A percentile compares a stretch with the other conserved stretches of the same genome.
These are phyloP conservation scores for Trichoderma oligosporum DNA, from an alignment of 2,329 filamentous ascomycete species.

Conservation along the genomic window DNA sequence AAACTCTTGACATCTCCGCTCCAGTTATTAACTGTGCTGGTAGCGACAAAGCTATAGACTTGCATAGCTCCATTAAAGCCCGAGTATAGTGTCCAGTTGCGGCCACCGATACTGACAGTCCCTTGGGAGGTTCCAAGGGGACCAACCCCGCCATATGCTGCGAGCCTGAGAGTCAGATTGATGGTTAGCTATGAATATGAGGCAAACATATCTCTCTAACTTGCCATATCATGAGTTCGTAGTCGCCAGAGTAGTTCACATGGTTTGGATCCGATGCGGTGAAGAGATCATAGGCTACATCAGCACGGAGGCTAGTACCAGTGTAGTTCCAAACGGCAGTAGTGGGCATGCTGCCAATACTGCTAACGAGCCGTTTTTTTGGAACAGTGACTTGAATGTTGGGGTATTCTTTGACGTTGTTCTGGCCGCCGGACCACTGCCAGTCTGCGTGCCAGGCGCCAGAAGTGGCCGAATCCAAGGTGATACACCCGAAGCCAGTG, in stretches of 20 bases:
- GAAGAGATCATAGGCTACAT: slow-evolving; percentile 13
- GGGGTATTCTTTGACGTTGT: slow-evolving; percentile 9
- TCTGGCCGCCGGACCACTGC: slow-evolving; percentile 11
- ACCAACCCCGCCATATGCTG: neutral
- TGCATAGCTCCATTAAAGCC: slow-evolving; percentile 12
- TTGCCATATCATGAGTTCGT: slow-evolving; percentile 15
- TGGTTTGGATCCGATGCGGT: slow-evolving; percentile 8
- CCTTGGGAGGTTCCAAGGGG: slow-evolving; percentile 1
- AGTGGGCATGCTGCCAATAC: neutral
- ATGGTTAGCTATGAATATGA: neutral
- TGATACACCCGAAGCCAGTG: slow-evolving; percentile 4
- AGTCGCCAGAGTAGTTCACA: slow-evolving; percentile 3
- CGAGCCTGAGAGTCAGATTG: neutral
- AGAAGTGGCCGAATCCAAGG: neutral
- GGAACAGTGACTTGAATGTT: neutral
- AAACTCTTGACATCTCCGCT: slow-evolving; percentile 7
- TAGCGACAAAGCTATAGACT: slow-evolving; percentile 4
- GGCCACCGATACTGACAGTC: neutral
- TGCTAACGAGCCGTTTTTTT: neutral
- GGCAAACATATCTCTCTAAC: too few relatives aligned
- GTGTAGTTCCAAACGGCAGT: slow-evolving; percentile 2
- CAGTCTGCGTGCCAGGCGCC: neutral
- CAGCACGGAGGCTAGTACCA: neutral
- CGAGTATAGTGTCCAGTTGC: slow-evolving; percentile 1
- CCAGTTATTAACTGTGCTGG: neutral